Conservation (phyloP, 164 flowering plant species). For the Magnolia changhungtana region DNA sequence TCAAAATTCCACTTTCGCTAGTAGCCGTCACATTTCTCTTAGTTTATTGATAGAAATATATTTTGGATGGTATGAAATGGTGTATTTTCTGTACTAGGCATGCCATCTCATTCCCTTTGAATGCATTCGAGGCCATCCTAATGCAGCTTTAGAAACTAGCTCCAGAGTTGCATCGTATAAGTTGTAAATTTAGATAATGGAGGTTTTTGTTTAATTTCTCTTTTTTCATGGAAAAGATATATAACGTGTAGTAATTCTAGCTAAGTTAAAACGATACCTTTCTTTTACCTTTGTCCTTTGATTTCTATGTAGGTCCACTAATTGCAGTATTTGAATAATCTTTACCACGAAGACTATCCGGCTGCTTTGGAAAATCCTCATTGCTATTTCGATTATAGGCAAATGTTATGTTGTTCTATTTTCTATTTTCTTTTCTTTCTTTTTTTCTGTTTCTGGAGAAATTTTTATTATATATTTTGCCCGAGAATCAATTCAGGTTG, state of each 20-base stretch:
- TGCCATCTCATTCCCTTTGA: conserved; percentile 59
- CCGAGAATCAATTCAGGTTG: neutral
- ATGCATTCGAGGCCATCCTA: conserved; percentile 61
- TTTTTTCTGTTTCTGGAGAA: neutral
- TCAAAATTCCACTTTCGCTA: neutral
- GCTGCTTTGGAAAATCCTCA: conserved; percentile 81
- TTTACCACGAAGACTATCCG: conserved; percentile 77
- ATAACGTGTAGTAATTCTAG: neutral
- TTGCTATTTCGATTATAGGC: conserved; percentile 94
- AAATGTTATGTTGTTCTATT: conserved; percentile 1
- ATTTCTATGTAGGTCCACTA: conserved; percentile 66
- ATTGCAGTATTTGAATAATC: conserved; percentile 75
- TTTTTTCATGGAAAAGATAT: neutral
- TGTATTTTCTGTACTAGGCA: conserved; percentile 34
- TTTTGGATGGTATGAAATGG: neutral
- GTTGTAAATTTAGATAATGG: conserved; percentile 16
- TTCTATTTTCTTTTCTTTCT: neutral
- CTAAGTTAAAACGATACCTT: neutral
- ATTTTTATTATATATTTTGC: neutral
- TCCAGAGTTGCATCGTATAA: conserved; percentile 90
- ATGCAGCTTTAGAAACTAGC: conserved; percentile 75
- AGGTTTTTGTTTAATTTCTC: neutral
- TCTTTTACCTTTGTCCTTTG: neutral
- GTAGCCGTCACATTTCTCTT: neutral
- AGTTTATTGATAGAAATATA: no score